Conservation (phyloP, 2,329 filamentous ascomycete genomes). For the Aspergillaceae sp. region DNA sequence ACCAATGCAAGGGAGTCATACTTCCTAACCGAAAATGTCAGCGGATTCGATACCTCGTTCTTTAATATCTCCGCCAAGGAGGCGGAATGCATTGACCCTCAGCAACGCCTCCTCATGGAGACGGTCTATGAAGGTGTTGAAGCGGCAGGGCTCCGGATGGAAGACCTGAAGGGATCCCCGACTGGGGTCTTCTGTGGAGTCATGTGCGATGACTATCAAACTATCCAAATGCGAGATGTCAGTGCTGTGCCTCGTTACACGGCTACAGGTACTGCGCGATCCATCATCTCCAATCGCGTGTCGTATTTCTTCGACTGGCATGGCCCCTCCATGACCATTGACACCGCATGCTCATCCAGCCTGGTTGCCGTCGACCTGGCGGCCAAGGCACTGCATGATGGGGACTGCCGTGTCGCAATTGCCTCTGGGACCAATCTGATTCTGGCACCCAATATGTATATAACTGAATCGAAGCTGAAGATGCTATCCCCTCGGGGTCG, state of each 20-base stretch:
- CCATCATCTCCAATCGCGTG: constrained; percentile 33
- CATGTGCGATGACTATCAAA: background rate
- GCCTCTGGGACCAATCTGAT: constrained; percentile 18
- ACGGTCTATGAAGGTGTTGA: constrained; percentile 4
- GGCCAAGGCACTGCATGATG: constrained; percentile 15
- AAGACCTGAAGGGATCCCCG: background rate
- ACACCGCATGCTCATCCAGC: constrained; percentile 41
- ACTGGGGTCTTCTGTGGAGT: background rate
- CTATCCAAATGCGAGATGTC: constrained; percentile 8
- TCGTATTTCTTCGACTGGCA: constrained; percentile 31
- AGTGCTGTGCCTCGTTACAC: constrained; percentile 13
- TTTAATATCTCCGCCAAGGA: constrained; percentile 15
- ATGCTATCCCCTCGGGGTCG: constrained; percentile 46
- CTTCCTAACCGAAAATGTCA: constrained; percentile 6
- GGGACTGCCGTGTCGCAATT: constrained; percentile 16
- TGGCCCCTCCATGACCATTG: constrained; percentile 36
- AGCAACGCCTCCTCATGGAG: constrained; percentile 1
- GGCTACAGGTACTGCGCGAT: constrained; percentile 25
- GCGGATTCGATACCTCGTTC: constrained; percentile 16
- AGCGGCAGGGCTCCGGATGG: background rate
- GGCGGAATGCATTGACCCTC: constrained; percentile 5
- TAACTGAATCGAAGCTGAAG: constrained; percentile 23
- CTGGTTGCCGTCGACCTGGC: constrained; percentile 23
- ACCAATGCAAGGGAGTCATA: constrained; percentile 1
- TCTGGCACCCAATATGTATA: constrained; percentile 17